Base-by-base conservation (phyloP, 257 asterid species). In the Paraleonurus japonicus region DNA sequence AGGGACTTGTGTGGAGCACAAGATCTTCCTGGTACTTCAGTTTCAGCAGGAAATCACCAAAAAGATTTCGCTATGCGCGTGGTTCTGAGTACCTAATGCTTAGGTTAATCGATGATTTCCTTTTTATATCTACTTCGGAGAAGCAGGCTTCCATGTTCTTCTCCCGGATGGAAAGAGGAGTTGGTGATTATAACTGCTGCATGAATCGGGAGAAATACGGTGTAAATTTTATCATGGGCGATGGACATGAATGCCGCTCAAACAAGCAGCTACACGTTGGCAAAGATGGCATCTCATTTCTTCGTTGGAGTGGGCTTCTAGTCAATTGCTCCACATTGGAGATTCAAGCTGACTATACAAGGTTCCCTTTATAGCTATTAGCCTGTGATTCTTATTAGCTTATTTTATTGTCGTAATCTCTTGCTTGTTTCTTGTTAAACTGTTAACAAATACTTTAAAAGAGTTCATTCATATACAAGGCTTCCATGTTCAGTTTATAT, bases 271-370 rank as follows among this genome's bases (percentile, higher is more conserved):
- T 76, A 15, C 69, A 78, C 69, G 75, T 81, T 65, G 89, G 91
- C 69, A 78, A 81, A 75, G 98, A 91, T 77, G 92, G 92, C 15
- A 77, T 71, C 67, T 80, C 96, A 19, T 94, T 88, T 84, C 96
- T 89, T 78, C 82, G 81, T 65, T 94, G 99, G 99, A 89, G 95
- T 80, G 99, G 99, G 61, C 78, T 94, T 66, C 88, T 94, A 43
- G 64, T 94, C 61, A 94, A 94, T 75, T 81, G 89, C 79, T 67
- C 81, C 19, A 94, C 96, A 1, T 80, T 91, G 70, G 99, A 94
- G 83, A 84, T 91, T 72, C 99, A 86, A 83, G 99, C 96, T n/a
- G 99, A 91, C 77, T 94, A 91, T 78, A 79, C 88, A 26, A 94
- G 98, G 99, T 90, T 63, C 67, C 30, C 41, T 32, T 37, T 50